Evolutionary conservation across 1,139 yeast genomes (phyloP), one percentile per base, ranked within the genome.

Genomic region (Diutina sp.): DNA sequence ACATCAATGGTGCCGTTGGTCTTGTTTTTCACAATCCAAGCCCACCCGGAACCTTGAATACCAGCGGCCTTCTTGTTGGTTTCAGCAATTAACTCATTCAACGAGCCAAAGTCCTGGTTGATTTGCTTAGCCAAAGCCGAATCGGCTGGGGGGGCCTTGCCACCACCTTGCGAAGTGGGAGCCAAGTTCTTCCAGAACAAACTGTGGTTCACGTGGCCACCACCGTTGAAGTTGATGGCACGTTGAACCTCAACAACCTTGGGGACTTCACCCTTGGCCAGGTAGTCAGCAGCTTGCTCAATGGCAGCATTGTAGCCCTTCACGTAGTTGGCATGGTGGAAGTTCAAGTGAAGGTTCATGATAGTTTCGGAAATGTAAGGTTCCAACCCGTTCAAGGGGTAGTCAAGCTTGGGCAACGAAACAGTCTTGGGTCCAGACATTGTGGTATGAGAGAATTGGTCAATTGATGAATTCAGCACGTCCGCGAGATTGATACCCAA

Each of bases 41-140:
- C 96, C 98, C 98, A 91, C 50, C 98, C 98, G 28, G 97, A 89
- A 65, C 98, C 98, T 74, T 91, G 98, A 66, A 91, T 81, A 57
- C 96, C 95, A 41, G 97, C 96, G 66, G 91, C 79, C 70, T 87
- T 86, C 58, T 83, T 72, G 70, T 90, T 91, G 65, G 95, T 84
- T 61, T 81, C 67, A 54, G 73, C 67, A 63, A 85, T 84, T 72
- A 91, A 78, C 61, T 80, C 81, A 64, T 90, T 97, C 60, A 89
- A 74, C 14, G 87, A 80, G 45, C 97, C 97, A 68, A 78, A 90
- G 71, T 88, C 85, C 55, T 74, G 73, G 55, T 69, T 66, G 62
- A 91, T 83, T 62, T 86, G 85, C 69, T 82, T 75, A 58, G 79
- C 84, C 56, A 91, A 75, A n/a, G 79, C 77, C 16, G 85, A 72